These are phyloP conservation scores for Cronartium quercuum DNA, from an alignment of 1,284 basidiomycete genomes.

Conservation along the genomic window DNA sequence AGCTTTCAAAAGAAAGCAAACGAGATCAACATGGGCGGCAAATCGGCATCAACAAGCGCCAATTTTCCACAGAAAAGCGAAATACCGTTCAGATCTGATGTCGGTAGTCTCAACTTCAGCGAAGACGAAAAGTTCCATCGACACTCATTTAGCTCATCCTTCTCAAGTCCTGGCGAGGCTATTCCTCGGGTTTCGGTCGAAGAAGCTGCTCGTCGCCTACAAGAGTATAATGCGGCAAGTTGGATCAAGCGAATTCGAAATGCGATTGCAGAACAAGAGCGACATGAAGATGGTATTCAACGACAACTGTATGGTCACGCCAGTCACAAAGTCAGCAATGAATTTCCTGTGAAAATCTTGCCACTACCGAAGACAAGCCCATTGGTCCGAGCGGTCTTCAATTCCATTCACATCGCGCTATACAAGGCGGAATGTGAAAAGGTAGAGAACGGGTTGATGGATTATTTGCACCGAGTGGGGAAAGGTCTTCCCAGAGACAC, in stretches of 20 bases:
- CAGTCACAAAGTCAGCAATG: conserved; percentile 40
- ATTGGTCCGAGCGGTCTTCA: conserved; percentile 65
- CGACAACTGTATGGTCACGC: conserved; percentile 36
- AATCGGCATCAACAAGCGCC: neutral
- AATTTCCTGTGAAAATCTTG: conserved; percentile 53
- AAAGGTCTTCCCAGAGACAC: conserved; percentile 65
- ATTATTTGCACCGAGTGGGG: conserved; percentile 68
- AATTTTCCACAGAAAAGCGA: neutral
- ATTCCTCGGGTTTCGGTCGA: conserved; percentile 55
- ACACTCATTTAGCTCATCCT: conserved; percentile 21
- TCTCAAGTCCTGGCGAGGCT: conserved; percentile 48
- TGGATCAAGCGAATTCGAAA: conserved; percentile 62
- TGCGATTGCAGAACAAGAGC: conserved; percentile 52
- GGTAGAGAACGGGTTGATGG: conserved; percentile 53
- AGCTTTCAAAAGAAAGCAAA: conserved; percentile 73
- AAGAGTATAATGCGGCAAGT: conserved; percentile 67
- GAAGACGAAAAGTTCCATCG: conserved; percentile 5
- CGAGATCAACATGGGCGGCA: conserved; percentile 53
- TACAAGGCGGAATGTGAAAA: conserved; percentile 61
- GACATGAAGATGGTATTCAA: conserved; percentile 51
- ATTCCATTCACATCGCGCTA: conserved; percentile 59
- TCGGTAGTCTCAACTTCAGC: neutral
- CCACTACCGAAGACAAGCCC: conserved; percentile 59
- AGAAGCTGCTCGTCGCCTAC: conserved; percentile 68
- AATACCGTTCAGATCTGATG: conserved; percentile 1